These are phyloP conservation scores for Bathelium albidoporum DNA, from an alignment of 495 filamentous ascomycete species.

Conservation along the genomic window DNA sequence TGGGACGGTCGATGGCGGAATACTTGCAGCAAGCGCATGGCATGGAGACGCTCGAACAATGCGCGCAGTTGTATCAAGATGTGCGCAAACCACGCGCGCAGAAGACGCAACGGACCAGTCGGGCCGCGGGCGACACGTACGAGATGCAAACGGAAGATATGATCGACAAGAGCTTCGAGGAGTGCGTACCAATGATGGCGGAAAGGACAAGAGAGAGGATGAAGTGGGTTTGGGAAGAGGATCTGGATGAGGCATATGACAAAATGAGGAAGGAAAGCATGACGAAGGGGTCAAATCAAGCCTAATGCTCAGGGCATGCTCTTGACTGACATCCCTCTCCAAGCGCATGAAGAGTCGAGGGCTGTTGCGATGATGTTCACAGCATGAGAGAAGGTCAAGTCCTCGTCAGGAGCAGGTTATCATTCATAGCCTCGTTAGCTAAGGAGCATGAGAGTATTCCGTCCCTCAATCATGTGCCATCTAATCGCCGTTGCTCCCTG, in stretches of 20 bases:
- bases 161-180: slow-evolving; percentile 17
- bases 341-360: not conserved
- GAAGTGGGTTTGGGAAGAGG: slow-evolving; percentile 20
- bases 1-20: slow-evolving; percentile 28
- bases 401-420: not conserved
- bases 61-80: slow-evolving; percentile 32
- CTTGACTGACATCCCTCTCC: not conserved
- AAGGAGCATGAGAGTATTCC: not conserved
- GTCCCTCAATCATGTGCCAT: not conserved
- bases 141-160: slow-evolving; percentile 30
- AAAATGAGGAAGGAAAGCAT: slow-evolving; percentile 6
- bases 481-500: not conserved
- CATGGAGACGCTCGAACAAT: slow-evolving; percentile 21
- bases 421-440: too few relatives aligned
- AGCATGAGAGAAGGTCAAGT: not conserved
- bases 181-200: slow-evolving; percentile 17
- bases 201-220: slow-evolving; percentile 16
- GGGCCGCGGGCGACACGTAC: slow-evolving; percentile 31
- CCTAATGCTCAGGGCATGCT: not conserved
- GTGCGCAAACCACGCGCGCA: slow-evolving; percentile 34
- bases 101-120: slow-evolving; percentile 29
- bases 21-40: slow-evolving; percentile 14
- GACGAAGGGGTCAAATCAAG: not conserved
- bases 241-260: slow-evolving; percentile 16
- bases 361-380: not conserved